A percentile compares a stretch with the other conserved stretches of the same genome.
These are phyloP conservation scores for Penicillium turbatum DNA, from an alignment of 495 filamentous ascomycete genomes.

Conservation along the genomic window DNA sequence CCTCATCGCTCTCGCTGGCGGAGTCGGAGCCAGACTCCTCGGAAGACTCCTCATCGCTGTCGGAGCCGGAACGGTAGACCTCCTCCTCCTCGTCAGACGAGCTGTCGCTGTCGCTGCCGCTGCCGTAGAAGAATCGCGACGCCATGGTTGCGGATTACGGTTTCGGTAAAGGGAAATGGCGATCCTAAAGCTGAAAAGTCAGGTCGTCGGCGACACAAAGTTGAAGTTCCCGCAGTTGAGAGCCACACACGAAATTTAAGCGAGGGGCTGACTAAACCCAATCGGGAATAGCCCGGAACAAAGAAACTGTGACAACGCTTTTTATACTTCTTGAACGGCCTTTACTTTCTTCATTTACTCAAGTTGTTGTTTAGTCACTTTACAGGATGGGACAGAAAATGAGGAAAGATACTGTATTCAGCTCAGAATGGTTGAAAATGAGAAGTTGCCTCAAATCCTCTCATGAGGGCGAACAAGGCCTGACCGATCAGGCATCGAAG, in stretches of 20 bases:
- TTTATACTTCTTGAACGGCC: background rate
- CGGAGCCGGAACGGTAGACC: conserved; percentile 74
- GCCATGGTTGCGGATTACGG: conserved; percentile 31
- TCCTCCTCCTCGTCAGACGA: conserved; percentile 86
- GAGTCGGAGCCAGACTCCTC: conserved; percentile 40
- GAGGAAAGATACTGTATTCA: background rate
- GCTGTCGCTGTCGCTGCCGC: conserved; percentile 79
- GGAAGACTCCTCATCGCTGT: conserved; percentile 79
- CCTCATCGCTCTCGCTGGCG: conserved; percentile 57
- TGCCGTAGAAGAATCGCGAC: conserved; percentile 95
- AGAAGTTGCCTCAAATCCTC: background rate
- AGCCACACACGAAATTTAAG: conserved; percentile 53
- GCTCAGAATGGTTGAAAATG: background rate
- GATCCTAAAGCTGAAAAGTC: conserved; percentile 25
- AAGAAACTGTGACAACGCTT: background rate
- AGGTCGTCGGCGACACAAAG: conserved; percentile 29
- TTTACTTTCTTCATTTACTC: background rate
- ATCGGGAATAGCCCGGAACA: conserved; percentile 22
- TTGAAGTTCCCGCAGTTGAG: conserved; percentile 36
- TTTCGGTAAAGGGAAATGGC: conserved; percentile 20
- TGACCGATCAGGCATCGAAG: background rate
- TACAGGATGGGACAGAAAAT: background rate
- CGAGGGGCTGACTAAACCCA: conserved; percentile 44
- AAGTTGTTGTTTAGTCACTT: background rate
- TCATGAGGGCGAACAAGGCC: background rate